Base-by-base conservation (phyloP, 2,329 filamentous ascomycete genomes). In the Aspergillus sp. region DNA sequence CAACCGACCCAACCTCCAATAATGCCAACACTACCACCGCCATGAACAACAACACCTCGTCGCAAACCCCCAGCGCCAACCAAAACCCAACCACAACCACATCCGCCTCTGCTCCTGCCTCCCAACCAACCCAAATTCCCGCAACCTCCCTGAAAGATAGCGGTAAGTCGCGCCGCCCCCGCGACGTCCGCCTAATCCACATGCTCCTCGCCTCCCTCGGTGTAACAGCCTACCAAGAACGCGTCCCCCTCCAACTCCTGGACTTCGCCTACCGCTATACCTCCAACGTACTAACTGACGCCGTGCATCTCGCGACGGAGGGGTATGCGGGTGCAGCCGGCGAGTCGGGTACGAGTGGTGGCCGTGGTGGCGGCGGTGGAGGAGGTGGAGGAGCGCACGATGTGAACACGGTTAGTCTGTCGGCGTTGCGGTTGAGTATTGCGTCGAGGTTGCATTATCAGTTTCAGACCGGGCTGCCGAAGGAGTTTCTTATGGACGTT, bases 401-500 rank as follows among this genome's bases (percentile, higher is more conserved):
- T 22, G 66, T 74, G 10, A 74, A 72, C 33, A 72, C 72, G 12
- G 72, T 85, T n/a, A 76, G 72, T 19, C 64, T 84, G 10, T 72
- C 76, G 25, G 78, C 79, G 47, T 61, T 86, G 43, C 70, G 82
- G 22, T 75, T 84, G 50, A 81, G 80, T 3, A 82, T 85, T 46
- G 77, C 77, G 2, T 78, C 75, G 41, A 70, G 81, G 13, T 69
- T 81, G 44, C 76, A 80, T 47, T 78, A 82, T 56, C 79, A 82
- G 58, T 85, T 84, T 58, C 74, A 77, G 53, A 70, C 75, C 0
- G 72, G 73, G 0, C 57, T 85, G 53, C 79, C 81, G 0, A 84
- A 84, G 59, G 81, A 84, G 56, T 83, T 80, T 49, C 67, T 83
- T 59, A 70, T 76, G 55, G 78, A 82, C 60, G 65, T 83, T 23